Conservation (phyloP, 352 stramenopile species). For the Aphanomyces euteiches region DNA sequence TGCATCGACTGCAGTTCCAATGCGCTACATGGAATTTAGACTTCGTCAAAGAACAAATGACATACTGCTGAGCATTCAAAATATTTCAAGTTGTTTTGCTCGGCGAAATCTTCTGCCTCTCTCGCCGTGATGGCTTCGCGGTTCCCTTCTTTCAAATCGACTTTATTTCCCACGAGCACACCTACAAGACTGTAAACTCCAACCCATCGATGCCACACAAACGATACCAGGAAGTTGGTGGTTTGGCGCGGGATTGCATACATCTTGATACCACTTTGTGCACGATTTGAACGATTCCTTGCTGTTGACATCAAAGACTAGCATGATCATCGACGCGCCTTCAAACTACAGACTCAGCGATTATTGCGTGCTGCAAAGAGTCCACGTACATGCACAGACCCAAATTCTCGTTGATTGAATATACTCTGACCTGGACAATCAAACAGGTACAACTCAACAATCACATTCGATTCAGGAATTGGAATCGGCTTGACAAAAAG, state of each 20-base stretch:
- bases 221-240: constrained; percentile 62
- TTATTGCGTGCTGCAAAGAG: not conserved
- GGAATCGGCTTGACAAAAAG: constrained; percentile 86
- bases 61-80: constrained; percentile 74
- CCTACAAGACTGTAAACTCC: constrained; percentile 33
- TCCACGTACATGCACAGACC: constrained; percentile 55
- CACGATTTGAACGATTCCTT: constrained; percentile 84
- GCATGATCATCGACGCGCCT: constrained; percentile 64
- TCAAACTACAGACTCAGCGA: constrained; percentile 29
- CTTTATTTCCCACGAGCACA: constrained; percentile 75
- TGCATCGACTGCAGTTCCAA: constrained; percentile 67
- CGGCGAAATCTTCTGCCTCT: constrained; percentile 63
- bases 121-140: constrained; percentile 65
- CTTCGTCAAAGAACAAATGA: constrained; percentile 13
- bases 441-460: constrained; percentile 93
- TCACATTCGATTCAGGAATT: constrained; percentile 84
- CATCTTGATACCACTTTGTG: constrained; percentile 79
- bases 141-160: constrained; percentile 70
- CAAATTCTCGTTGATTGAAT: constrained; percentile 92
- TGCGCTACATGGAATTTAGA: constrained; percentile 41
- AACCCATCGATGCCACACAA: no score
- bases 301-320: constrained; percentile 84
- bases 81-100: constrained; percentile 76
- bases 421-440: constrained; percentile 91
- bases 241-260: constrained; percentile 63